Evolutionary conservation across 139 green algal genomes (phyloP).

Genomic region (Spirogloea muscicola): DNA sequence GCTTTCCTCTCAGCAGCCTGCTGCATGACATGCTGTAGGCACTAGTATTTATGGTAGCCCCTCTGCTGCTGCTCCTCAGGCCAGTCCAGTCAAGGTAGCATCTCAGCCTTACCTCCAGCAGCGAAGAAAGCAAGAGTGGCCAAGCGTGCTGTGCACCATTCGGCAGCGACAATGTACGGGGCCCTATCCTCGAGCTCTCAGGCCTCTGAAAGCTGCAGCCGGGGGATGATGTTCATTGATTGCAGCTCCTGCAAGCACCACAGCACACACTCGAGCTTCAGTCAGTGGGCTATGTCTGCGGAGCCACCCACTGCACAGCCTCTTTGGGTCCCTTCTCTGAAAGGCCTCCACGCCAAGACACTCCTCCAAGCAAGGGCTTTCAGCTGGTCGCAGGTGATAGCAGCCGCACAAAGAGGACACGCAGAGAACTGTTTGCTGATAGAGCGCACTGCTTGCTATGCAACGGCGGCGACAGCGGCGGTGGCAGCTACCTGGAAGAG

Average conservation of each 20-base stretch:
- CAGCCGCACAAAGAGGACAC: neutral
- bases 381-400: no score
- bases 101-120: no score
- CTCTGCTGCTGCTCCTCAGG: no score
- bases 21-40: no score
- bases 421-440: neutral
- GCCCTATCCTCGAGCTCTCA: neutral
- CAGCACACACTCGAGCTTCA: constrained; percentile 16
- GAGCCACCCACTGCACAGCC: constrained; percentile 14
- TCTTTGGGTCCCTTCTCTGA: neutral
- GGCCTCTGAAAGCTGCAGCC: constrained; percentile 63
- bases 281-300: no score
- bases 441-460: constrained; percentile 2
- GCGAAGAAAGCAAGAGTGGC: no score
- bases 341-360: neutral
- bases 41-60: no score
- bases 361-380: neutral
- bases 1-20: no score
- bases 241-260: constrained; percentile 55
- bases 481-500: constrained; percentile 81
- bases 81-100: no score
- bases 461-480: neutral
- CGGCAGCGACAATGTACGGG: no score
- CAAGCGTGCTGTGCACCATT: no score
- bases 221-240: constrained; percentile 90